Conservation (phyloP, 2,329 filamentous ascomycete species). For the Xylariaceae sp. region DNA sequence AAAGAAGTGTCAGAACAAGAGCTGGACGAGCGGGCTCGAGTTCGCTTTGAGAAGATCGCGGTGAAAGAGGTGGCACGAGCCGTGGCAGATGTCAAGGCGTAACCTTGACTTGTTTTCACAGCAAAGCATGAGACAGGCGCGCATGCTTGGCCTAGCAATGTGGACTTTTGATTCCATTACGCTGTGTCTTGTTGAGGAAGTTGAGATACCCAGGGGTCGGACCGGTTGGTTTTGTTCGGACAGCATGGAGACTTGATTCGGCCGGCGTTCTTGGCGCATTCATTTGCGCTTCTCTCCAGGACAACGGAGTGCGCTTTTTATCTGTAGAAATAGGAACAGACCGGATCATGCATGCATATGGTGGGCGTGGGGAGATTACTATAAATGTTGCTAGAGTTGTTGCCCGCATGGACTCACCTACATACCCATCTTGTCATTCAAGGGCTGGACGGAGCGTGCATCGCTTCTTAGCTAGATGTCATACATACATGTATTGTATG, state of each 20-base stretch:
- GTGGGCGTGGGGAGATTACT: conserved; percentile 11
- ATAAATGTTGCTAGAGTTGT: conserved; percentile 13
- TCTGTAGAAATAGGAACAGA: conserved; percentile 15
- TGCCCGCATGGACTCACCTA: conserved; percentile 3
- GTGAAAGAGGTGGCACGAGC: conserved; percentile 73
- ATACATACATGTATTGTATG: background rate
- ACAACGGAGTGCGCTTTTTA: conserved; percentile 3
- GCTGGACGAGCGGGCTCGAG: conserved; percentile 61
- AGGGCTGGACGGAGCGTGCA: conserved; percentile 9
- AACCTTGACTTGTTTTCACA: conserved; percentile 18
- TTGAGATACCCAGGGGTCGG: conserved; percentile 19
- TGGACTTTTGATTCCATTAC: conserved; percentile 4
- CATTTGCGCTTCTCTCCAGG: conserved; percentile 12
- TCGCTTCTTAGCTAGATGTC: conserved; percentile 9
- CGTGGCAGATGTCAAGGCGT: conserved; percentile 49
- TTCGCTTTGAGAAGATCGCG: conserved; percentile 71
- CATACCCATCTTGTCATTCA: background rate
- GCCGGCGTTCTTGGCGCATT: conserved; percentile 15
- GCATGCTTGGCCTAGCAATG: conserved; percentile 11
- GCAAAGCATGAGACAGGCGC: conserved; percentile 18
- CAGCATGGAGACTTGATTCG: conserved; percentile 11
- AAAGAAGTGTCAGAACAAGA: conserved; percentile 54
- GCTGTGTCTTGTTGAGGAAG: conserved; percentile 9
- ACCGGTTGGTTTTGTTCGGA: conserved; percentile 14
- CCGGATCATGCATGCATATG: conserved; percentile 13